A percentile compares a stretch with the other conserved stretches of the same genome.
Conservation (phyloP, 352 stramenopile species). For the Phytophthora capsici region DNA sequence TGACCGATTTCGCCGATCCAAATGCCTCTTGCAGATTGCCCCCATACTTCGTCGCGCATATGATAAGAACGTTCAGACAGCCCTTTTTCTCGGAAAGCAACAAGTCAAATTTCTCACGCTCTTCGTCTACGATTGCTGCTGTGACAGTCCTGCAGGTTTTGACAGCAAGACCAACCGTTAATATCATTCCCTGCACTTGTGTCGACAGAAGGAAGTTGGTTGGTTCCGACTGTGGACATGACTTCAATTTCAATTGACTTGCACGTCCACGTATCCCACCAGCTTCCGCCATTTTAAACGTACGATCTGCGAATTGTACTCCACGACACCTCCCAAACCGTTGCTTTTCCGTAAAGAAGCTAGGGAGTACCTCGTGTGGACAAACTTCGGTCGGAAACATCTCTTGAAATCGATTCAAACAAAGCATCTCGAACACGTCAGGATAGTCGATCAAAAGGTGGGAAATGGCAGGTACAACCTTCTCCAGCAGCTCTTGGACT, state of each 20-base stretch:
- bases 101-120: neutral
- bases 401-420: neutral
- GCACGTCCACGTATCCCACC: neutral
- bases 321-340: neutral
- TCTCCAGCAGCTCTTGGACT: neutral
- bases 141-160: neutral
- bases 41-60: neutral
- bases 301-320: neutral
- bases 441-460: neutral
- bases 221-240: neutral
- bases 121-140: neutral
- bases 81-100: neutral
- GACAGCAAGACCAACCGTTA: neutral
- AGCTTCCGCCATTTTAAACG: neutral
- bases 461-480: neutral
- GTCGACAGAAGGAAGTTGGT: neutral
- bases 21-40: neutral
- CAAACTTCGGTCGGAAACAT: neutral
- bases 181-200: neutral
- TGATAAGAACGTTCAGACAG: neutral
- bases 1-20: neutral
- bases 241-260: neutral
- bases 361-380: neutral
- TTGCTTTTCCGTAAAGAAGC: neutral
- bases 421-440: neutral